A percentile compares a stretch with the other conserved stretches of the same genome.
phyloP scores from a whole-genome alignment of 768 basidiomycete species.

The Suillus discolor region DNA sequence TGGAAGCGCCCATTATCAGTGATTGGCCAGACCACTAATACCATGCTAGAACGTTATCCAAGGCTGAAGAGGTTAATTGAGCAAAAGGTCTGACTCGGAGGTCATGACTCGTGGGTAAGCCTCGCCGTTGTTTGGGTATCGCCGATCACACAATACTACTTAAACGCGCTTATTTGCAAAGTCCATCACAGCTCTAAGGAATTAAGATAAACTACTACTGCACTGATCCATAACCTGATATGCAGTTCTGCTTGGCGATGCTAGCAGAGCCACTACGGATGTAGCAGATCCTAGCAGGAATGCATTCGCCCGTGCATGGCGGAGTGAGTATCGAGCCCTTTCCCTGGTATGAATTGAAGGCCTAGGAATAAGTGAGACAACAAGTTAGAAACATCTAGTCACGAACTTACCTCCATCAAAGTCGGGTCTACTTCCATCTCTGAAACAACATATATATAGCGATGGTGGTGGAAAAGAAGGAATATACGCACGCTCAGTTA shows the following conservation, averaged over 20 bases:
- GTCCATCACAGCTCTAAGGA: neutral
- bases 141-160: neutral
- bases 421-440: constrained; percentile 61
- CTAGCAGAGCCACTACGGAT: constrained; percentile 73
- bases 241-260: constrained; percentile 62
- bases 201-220: constrained; percentile 39
- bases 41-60: too few relatives aligned
- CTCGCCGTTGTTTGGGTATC: too few relatives aligned
- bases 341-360: constrained; percentile 72
- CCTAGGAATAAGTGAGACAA: constrained; percentile 36
- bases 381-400: neutral
- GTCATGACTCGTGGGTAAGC: too few relatives aligned
- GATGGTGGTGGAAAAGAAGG: neutral
- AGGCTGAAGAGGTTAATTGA: too few relatives aligned
- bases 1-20: neutral
- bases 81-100: too few relatives aligned
- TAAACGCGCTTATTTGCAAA: neutral
- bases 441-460: constrained; percentile 23
- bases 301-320: constrained; percentile 63
- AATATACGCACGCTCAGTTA: constrained; percentile 62
- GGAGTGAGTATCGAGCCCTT: constrained; percentile 59
- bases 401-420: constrained; percentile 54
- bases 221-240: constrained; percentile 65
- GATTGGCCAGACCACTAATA: neutral
- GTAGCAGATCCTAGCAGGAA: constrained; percentile 73